These are phyloP conservation scores for Evernia prunastri DNA, from an alignment of 495 filamentous ascomycete genomes.

Conservation along the genomic window DNA sequence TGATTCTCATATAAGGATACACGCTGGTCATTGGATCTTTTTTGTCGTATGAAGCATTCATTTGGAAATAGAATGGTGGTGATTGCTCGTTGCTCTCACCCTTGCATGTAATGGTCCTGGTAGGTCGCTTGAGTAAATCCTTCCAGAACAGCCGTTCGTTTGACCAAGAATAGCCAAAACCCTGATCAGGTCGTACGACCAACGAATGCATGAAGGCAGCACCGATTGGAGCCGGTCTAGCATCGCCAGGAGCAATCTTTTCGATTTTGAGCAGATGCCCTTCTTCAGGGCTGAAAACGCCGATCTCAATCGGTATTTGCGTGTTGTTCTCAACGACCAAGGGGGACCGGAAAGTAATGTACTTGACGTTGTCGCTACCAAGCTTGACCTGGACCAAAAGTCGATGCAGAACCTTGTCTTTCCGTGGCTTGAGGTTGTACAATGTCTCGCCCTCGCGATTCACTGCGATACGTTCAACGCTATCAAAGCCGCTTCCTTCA, in stretches of 20 bases:
- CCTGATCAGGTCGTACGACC: slow-evolving; percentile 88
- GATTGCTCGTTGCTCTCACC: slow-evolving; percentile 71
- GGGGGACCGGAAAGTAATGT: slow-evolving; percentile 92
- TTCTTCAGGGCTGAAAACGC: slow-evolving; percentile 82
- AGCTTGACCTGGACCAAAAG: slow-evolving; percentile 88
- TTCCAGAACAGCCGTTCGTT: slow-evolving; percentile 85
- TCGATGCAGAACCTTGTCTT: slow-evolving; percentile 77
- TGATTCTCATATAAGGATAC: slow-evolving; percentile 92
- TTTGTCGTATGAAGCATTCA: slow-evolving; percentile 74
- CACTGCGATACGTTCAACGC: slow-evolving; percentile 77
- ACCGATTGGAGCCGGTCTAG: slow-evolving; percentile 84
- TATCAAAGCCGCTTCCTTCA: slow-evolving; percentile 90
- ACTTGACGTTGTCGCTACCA: slow-evolving; percentile 89
- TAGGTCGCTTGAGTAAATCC: slow-evolving; percentile 76
- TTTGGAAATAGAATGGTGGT: slow-evolving; percentile 92
- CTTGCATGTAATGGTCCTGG: slow-evolving; percentile 75
- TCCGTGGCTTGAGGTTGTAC: slow-evolving; percentile 77
- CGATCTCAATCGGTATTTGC: slow-evolving; percentile 90
- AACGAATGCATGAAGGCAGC: slow-evolving; percentile 85
- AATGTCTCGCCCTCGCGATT: slow-evolving; percentile 89
- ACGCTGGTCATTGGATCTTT: slow-evolving; percentile 72
- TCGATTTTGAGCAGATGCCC: slow-evolving; percentile 95
- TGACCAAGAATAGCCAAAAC: slow-evolving; percentile 95
- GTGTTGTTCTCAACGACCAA: slow-evolving; percentile 97
- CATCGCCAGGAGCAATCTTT: slow-evolving; percentile 89